Conservation (phyloP, 169 alveolate genomes). For the Cystoisospora suis region DNA sequence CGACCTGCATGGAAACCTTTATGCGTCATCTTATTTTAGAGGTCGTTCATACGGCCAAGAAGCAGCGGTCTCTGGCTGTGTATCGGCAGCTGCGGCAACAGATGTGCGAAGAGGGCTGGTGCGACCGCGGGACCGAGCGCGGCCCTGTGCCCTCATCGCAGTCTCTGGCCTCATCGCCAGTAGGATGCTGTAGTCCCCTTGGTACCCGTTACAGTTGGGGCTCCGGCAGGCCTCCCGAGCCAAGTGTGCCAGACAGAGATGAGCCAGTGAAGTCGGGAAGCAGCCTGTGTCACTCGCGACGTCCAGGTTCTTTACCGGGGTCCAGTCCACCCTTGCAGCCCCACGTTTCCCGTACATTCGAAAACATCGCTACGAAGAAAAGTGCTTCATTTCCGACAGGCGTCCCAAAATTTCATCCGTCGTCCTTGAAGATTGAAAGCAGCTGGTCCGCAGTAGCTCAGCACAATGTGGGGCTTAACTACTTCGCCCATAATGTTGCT, state of each 20-base stretch:
- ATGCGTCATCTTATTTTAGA: neutral
- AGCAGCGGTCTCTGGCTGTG: neutral
- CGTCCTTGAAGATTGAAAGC: conserved; percentile 25
- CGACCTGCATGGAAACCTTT: neutral
- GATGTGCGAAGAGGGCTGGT: neutral
- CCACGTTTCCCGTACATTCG: too few species aligned
- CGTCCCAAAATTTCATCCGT: conserved; percentile 39
- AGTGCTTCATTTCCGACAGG: neutral
- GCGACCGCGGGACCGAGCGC: too few species aligned
- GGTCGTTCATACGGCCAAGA: neutral
- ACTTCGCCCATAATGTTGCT: conserved; percentile 76
- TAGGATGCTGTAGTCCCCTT: too few species aligned
- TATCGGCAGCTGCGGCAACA: neutral
- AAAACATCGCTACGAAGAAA: too few species aligned
- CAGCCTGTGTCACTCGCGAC: too few species aligned
- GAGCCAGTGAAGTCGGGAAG: too few species aligned
- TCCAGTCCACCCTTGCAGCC: neutral
- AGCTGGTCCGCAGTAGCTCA: conserved; percentile 65
- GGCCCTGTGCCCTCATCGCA: conserved; percentile 17
- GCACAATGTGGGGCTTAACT: conserved; percentile 67
- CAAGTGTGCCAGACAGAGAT: too few species aligned
- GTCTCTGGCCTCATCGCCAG: neutral
- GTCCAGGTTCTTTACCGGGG: too few species aligned
- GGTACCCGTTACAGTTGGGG: too few species aligned
- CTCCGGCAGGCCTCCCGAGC: too few species aligned